A percentile compares a stretch with the other conserved stretches of the same genome.
Evolutionary conservation across 73 alveolate species (phyloP).

Genomic region (Tetrahymena malaccensis): DNA sequence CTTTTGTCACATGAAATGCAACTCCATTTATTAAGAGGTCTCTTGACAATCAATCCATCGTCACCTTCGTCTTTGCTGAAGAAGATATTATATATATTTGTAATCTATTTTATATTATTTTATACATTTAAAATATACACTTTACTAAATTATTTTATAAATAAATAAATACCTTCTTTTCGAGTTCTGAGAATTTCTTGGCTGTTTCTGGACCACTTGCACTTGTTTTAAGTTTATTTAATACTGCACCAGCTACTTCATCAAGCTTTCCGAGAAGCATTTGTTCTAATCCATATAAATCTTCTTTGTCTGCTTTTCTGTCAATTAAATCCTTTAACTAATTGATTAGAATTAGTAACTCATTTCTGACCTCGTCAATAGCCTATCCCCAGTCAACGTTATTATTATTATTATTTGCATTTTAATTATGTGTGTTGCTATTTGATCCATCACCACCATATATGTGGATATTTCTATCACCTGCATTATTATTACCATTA

Average conservation of each 20-base stretch:
- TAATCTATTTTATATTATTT: background rate
- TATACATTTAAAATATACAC: background rate
- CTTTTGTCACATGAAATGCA: slow-evolving; percentile 42
- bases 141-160: background rate
- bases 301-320: slow-evolving; percentile 30
- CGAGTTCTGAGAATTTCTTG: slow-evolving; percentile 21
- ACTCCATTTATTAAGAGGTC: slow-evolving; percentile 17
- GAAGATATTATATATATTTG: background rate
- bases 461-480: background rate
- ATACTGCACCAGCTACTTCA: slow-evolving; percentile 29
- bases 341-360: background rate
- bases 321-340: slow-evolving; percentile 18
- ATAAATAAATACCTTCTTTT: slow-evolving; percentile 17
- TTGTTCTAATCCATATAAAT: background rate
- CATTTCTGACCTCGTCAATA: background rate
- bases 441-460: background rate
- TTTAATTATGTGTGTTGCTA: background rate
- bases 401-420: background rate
- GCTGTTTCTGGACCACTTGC: slow-evolving; percentile 36
- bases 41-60: slow-evolving; percentile 15
- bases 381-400: background rate
- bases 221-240: background rate
- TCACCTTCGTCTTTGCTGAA: background rate
- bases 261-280: slow-evolving; percentile 20
- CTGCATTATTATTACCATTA: background rate